Conservation (phyloP, 768 basidiomycete species). For the Dentipellis sp. region DNA sequence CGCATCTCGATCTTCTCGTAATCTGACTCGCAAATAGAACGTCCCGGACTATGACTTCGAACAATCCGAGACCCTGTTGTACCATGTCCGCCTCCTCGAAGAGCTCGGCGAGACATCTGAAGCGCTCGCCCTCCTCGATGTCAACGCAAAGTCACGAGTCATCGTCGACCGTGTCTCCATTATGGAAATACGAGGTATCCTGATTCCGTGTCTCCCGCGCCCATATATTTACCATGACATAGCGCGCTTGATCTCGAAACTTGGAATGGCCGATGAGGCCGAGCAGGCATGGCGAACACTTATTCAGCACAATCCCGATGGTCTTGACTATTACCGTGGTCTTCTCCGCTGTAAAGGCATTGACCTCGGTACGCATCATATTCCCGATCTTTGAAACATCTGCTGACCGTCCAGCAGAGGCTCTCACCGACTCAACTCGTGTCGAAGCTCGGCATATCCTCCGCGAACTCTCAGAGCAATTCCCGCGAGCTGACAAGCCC, state of each 20-base stretch:
- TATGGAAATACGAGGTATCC: conserved; percentile 56
- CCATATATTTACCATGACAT: not conserved
- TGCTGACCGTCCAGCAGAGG: conserved; percentile 18
- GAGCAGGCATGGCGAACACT: conserved; percentile 74
- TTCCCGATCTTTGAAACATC: not conserved
- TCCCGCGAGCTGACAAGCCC: conserved; percentile 65
- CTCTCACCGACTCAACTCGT: conserved; percentile 39
- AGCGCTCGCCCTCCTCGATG: conserved; percentile 56
- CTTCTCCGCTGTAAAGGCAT: conserved; percentile 61
- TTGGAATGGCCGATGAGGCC: conserved; percentile 56
- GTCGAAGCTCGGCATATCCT: conserved; percentile 48
- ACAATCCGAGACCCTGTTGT: conserved; percentile 74
- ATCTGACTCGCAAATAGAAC: conserved; percentile 35
- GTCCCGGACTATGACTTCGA: conserved; percentile 74
- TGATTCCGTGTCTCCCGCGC: not conserved
- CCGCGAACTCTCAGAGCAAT: conserved; percentile 45
- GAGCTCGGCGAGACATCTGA: conserved; percentile 55
- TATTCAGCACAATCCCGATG: conserved; percentile 81
- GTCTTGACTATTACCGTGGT: conserved; percentile 68
- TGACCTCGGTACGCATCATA: conserved; percentile 42
- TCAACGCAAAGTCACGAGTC: conserved; percentile 48
- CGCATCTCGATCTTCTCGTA: not conserved
- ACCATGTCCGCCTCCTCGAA: conserved; percentile 66
- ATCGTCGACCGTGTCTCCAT: conserved; percentile 67
- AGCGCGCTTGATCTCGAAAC: conserved; percentile 75